A percentile compares a stretch with the other conserved stretches of the same genome.
These are phyloP conservation scores for Fraxinus albicans DNA, from an alignment of 305 asterid species.

Conservation along the genomic window DNA sequence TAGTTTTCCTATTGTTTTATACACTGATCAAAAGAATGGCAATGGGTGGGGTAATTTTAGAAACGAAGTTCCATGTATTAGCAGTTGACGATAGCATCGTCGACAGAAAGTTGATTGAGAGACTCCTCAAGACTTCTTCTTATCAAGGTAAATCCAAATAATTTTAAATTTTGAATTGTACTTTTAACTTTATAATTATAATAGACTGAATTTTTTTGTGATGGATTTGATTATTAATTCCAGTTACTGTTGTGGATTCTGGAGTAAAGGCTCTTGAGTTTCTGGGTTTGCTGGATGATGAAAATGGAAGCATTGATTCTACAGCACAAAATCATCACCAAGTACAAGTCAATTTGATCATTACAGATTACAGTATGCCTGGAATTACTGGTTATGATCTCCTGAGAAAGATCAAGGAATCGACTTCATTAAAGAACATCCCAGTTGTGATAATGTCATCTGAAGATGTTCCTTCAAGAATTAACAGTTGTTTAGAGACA, in stretches of 20 bases:
- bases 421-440: conserved; percentile 34
- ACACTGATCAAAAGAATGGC: neutral
- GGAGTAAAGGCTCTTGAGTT: conserved; percentile 51
- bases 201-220: too few relatives aligned
- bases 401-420: conserved; percentile 45
- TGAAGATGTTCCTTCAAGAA: conserved; percentile 51
- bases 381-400: conserved; percentile 59
- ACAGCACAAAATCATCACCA: conserved; percentile 5
- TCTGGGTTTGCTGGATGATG: conserved; percentile 46
- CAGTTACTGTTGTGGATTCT: conserved; percentile 59
- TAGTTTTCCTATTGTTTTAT: neutral
- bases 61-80: conserved; percentile 36
- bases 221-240: neutral
- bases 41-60: conserved; percentile 17
- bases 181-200: too few relatives aligned
- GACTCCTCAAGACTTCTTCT: conserved; percentile 46
- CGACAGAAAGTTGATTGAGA: conserved; percentile 43
- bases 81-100: conserved; percentile 54
- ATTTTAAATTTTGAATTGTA: too few relatives aligned
- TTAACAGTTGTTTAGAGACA: conserved; percentile 43
- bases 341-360: conserved; percentile 45
- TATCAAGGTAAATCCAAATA: conserved; percentile 37
- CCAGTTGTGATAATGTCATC: conserved; percentile 62
- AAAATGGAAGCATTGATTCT: conserved; percentile 9
- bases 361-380: conserved; percentile 59